Conservation (phyloP, 108 stramenopile genomes). For the Fistulifera pelliculosa region DNA sequence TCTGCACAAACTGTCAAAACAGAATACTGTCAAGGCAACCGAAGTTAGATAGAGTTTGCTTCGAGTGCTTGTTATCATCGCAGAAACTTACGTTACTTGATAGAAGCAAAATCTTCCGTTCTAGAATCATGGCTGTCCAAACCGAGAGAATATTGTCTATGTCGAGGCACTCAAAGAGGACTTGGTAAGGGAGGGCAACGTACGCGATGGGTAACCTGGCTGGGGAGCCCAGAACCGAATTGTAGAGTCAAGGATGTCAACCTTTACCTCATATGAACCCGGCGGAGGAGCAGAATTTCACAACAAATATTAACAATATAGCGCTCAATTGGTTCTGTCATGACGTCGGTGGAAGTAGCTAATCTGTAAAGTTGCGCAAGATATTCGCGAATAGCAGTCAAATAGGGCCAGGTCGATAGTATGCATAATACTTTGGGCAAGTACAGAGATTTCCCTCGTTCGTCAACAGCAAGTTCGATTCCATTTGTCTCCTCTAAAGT, state of each 20-base stretch:
- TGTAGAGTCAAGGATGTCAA: constrained; percentile 58
- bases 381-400: constrained; percentile 82
- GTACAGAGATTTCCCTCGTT: constrained; percentile 33
- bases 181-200: constrained; percentile 83
- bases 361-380: constrained; percentile 89
- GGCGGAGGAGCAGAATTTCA: constrained; percentile 97
- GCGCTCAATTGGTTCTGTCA: constrained; percentile 90
- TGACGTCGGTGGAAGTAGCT: constrained; percentile 73
- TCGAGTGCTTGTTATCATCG: too few relatives aligned
- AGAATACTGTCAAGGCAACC: too few relatives aligned
- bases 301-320: constrained; percentile 90
- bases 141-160: constrained; percentile 65
- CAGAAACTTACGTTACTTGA: too few relatives aligned
- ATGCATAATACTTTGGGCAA: constrained; percentile 88
- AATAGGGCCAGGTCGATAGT: constrained; percentile 92
- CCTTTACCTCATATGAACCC: constrained; percentile 81
- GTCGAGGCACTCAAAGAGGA: constrained; percentile 89
- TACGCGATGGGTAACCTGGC: constrained; percentile 94
- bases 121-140: constrained; percentile 79
- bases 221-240: constrained; percentile 91
- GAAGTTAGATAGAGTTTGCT: too few relatives aligned
- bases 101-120: constrained; percentile 75
- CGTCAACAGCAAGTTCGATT: constrained; percentile 31
- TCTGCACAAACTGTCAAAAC: constrained; percentile 87
- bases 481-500: constrained; percentile 18